Evolutionary conservation across 495 filamentous ascomycete genomes (phyloP), one percentile per base, ranked within the genome.

Genomic region (Hyaloscypha finlandica): DNA sequence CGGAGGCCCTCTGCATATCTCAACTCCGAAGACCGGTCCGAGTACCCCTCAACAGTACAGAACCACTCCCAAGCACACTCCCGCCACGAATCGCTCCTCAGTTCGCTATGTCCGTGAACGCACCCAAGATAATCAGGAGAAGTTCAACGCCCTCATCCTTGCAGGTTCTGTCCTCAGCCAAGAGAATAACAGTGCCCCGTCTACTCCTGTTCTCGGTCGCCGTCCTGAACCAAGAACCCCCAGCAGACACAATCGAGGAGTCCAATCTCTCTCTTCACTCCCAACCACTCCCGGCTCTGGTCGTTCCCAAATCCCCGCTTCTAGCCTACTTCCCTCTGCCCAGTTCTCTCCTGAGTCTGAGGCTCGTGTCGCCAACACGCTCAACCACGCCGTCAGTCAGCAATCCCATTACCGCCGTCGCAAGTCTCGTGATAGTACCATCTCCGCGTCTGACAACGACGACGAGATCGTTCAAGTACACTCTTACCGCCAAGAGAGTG

Each of bases 401-500:
- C 56, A 42, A 66, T 65, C 66, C 68, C 62, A 69, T 74, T 73
- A 68, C 65, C 73, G 70, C 66, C 63, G 73, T 68, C 84, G 83
- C 59, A 85, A 89, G 71, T 91, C 92, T 72, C 84, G 91, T 56
- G 92, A 97, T 70, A 95, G 91, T 79, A 97, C 93, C 6, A 94
- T 97, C 59, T 96, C 93, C 0, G 92, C 87, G 20, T 89, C 90
- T 5, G 92, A 94, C 63, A 85, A 85, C 29, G 89, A 90, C 54
- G 84, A 86, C 35, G 81, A 81, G 54, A 81, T 83, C 52, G 83
- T 84, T 20, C 82, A 60, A 20, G 59, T 9, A 1, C 37, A 31
- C 22, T 37, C 20, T 12, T 64, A 84, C 45, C 71, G 71, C 19
- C 32, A 63, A 25, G 69, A 66, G 52, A 69, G 65, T 48, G 66